These are phyloP conservation scores for Striga asiatica DNA, from an alignment of 257 asterid species.

Conservation along the genomic window DNA sequence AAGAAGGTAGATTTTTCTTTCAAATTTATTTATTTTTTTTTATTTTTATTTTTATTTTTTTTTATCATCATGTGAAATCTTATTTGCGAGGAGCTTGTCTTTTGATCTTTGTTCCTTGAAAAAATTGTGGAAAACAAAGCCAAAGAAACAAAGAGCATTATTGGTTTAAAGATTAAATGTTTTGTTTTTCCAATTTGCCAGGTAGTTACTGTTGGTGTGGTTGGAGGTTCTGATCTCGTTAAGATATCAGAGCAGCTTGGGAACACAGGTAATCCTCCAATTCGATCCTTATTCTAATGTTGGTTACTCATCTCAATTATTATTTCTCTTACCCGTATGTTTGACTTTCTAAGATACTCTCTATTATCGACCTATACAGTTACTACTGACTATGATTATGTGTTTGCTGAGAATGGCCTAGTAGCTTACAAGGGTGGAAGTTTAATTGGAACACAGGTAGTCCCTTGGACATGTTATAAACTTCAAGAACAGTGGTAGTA, in stretches of 20 bases:
- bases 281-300: not conserved
- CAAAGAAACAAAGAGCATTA: not conserved
- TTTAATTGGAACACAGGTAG: conserved; percentile 75
- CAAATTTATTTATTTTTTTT: no score
- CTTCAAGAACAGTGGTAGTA: not conserved
- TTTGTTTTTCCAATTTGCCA: conserved; percentile 16
- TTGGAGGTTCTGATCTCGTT: conserved; percentile 96
- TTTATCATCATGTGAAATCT: no score
- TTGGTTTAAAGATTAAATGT: not conserved
- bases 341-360: conserved; percentile 9
- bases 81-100: no score
- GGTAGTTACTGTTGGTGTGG: conserved; percentile 85
- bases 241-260: conserved; percentile 98
- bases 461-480: not conserved
- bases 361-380: conserved; percentile 36
- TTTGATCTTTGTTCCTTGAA: no score
- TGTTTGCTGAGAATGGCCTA: conserved; percentile 90
- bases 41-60: no score
- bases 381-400: conserved; percentile 62
- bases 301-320: conserved; percentile 4
- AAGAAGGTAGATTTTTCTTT: conserved; percentile 57
- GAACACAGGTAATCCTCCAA: conserved; percentile 44
- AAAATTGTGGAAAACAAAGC: not conserved
- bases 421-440: conserved; percentile 77
- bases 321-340: not conserved